These are phyloP conservation scores for Neurospora discreta DNA, from an alignment of 495 filamentous ascomycete species.

Conservation along the genomic window DNA sequence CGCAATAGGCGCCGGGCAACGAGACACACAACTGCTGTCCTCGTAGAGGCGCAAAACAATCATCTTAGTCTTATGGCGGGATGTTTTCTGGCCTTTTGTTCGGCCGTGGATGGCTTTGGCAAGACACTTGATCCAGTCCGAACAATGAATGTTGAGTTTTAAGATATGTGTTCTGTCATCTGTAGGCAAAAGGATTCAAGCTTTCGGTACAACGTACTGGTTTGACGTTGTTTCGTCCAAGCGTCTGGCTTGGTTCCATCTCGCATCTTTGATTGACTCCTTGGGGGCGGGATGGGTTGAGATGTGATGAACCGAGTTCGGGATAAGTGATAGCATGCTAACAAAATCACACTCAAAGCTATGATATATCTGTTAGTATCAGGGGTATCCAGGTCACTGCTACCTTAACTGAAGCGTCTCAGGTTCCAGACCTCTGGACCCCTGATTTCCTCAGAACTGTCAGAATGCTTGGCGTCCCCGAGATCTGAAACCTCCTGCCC, in stretches of 20 bases:
- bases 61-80: neutral
- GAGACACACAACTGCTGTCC: neutral
- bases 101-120: neutral
- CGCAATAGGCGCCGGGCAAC: neutral
- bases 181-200: neutral
- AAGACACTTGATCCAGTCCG: neutral
- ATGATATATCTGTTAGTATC: neutral
- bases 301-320: neutral
- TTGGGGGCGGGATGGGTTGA: neutral
- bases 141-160: neutral
- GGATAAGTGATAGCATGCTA: neutral
- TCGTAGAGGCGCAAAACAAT: neutral
- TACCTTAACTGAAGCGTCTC: neutral
- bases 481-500: neutral
- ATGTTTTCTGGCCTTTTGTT: neutral
- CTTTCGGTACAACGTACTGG: neutral
- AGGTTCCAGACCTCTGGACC: neutral
- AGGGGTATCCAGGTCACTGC: neutral
- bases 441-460: neutral
- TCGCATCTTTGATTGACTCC: neutral
- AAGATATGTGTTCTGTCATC: neutral
- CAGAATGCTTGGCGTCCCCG: neutral
- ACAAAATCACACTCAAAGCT: neutral
- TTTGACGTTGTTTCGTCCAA: neutral
- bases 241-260: neutral